Base-by-base conservation (phyloP, 164 flowering plant species). In the Malania oleifera region DNA sequence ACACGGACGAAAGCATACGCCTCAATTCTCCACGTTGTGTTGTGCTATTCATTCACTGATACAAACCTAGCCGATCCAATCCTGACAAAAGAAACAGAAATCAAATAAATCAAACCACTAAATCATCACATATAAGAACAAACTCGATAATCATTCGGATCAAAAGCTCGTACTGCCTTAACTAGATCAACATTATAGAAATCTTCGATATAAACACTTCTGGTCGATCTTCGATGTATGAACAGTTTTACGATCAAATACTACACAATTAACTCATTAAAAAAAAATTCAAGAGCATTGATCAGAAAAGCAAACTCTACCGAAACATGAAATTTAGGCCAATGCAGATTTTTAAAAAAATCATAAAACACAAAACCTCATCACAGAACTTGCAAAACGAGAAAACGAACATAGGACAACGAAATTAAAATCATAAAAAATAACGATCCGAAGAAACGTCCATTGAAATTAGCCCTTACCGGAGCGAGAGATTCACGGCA, bases 1-100 rank as follows among this genome's bases (percentile, higher is more conserved):
- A 28, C 23, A 7, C n/a, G 14, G 24, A 37, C 6, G 44, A 23
- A 63, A 25, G 9, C 13, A 20, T 31, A 27, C 50, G 40, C 27
- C 22, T 39, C 50, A 20, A 46, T 8, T 8, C 11, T 23, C 13
- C 26, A 20, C 7, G 12, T 5, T 9, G 4, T 31, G 9, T 19
- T 15, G 13, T 3, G 6, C 3, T 9, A 20, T 1, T 1, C 0
- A 20, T 4, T 20, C 50, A 22, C 20, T 23, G 3, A 46, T 22
- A 20, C 25, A 20, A 46, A 46, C 26, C 10, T 0, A 6, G 1
- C 25, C 50, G 18, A 46, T 13, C 25, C 1, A 46, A 20, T 20
- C 61, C 70, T 57, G 57, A 23, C 51, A 6, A 34, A 65, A 48
- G 15, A 8, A 60, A 37, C 37, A 39, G 39, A 35, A 20, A 28